Percentiles rank a stretch among this genome's conserved stretches.
Evolutionary conservation across 192 early-diverging fungal genomes (phyloP).

Genomic region (Coemansia furcata): DNA sequence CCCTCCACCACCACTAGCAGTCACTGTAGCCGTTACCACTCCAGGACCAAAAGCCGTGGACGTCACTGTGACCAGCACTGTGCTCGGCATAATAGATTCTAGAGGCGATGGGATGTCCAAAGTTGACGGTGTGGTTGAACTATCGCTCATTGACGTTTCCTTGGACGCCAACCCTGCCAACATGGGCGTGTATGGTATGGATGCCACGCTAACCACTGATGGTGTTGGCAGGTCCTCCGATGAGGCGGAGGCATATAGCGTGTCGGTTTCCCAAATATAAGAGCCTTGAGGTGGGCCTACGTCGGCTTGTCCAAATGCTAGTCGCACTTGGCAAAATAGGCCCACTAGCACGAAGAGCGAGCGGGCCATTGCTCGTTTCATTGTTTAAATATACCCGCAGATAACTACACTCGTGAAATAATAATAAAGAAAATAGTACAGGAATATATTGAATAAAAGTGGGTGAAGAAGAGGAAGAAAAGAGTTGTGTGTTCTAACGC

Average conservation of each 20-base stretch:
- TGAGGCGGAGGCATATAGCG: background rate
- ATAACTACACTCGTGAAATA: background rate
- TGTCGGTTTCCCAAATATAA: background rate
- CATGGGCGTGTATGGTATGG: background rate
- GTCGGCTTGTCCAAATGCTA: background rate
- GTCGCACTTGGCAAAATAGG: background rate
- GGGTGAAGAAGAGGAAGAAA: background rate
- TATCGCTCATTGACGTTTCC: slow-evolving; percentile 1
- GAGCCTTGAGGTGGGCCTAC: background rate
- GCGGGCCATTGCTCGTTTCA: slow-evolving; percentile 1
- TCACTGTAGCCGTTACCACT: background rate
- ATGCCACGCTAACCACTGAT: background rate
- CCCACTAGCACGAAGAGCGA: background rate
- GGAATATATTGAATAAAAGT: background rate
- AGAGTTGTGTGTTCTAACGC: background rate
- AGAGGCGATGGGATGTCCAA: background rate
- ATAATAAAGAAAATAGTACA: background rate
- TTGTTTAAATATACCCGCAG: background rate
- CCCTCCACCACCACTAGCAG: background rate
- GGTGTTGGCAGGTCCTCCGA: background rate
- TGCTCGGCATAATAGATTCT: background rate
- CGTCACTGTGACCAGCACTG: slow-evolving; percentile 3
- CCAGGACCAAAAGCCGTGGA: background rate
- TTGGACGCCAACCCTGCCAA: background rate
- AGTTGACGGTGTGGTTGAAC: background rate